Evolutionary conservation across 1,139 yeast genomes (phyloP), one percentile per base, ranked within the genome.

Genomic region (Candida freyschussii): DNA sequence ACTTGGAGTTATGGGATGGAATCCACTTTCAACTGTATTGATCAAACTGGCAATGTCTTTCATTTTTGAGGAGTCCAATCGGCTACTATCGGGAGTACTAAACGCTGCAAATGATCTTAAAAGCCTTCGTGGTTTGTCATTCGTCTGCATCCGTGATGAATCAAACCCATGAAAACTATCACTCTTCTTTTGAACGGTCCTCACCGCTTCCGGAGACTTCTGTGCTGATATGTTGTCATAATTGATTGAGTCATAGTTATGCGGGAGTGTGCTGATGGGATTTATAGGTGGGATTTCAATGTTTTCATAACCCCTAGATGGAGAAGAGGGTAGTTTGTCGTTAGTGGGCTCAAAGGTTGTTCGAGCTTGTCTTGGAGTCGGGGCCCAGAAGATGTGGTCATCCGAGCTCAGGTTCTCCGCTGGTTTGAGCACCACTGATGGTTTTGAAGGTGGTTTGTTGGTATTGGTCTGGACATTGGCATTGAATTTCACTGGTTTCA

Each of bases 321-420:
- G 53, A 0, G 54, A 50, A 3, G 54, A 48, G 4, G 54, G 53
- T 4, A 43, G 27, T 18, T 30, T 39, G 6, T 14, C 32, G 17
- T 20, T 2, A 13, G 28, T 23, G 13, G 42, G 22, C 6, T 32
- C 2, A 13, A 32, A 32, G 4, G 22, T 20, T 4, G 37, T 33
- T 19, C 35, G 34, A 4, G 31, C 30, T 4, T 38, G 36, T 11
- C 40, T 39, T 15, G 53, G 53, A 14, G 54, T 48, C 6, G 50
- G 49, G 6, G 40, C 50, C 54, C 54, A 50, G 30, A 36, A 47
- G 13, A 50, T 47, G 37, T 41, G 49, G 24, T 50, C 54, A 23
- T 48, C 51, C 7, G 54, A 50, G 22, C 50, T 40, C 7, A 36
- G 42, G 9, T 37, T 29, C 7, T 41, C 46, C 12, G 32, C 33